phyloP scores from a whole-genome alignment of 75 land plant genomes.

The Picea glauca region DNA sequence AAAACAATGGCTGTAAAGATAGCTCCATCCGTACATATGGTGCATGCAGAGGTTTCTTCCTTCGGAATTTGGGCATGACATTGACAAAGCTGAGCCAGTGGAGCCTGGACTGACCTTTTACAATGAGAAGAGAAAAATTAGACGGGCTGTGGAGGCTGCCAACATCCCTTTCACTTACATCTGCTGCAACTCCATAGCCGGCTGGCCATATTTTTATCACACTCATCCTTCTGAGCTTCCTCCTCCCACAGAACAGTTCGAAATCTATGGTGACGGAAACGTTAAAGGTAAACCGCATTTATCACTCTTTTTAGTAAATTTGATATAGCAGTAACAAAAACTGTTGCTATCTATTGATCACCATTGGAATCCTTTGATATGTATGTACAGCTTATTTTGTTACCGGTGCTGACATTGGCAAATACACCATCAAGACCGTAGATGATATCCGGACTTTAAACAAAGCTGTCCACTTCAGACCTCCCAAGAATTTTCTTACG shows the following conservation, averaged over 20 bases:
- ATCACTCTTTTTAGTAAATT: too few species aligned
- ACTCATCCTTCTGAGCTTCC: conserved; percentile 13
- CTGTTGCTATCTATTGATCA: too few species aligned
- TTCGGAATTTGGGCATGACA: conserved; percentile 25
- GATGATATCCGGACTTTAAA: conserved; percentile 19
- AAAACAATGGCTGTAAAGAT: too few species aligned
- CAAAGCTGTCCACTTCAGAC: conserved; percentile 20
- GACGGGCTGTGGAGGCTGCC: conserved; percentile 21
- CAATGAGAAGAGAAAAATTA: conserved; percentile 8
- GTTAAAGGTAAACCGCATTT: conserved; percentile 10
- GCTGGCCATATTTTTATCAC: conserved; percentile 14
- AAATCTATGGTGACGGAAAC: conserved; percentile 29
- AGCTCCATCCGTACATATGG: too few species aligned
- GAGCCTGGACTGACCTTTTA: conserved; percentile 5
- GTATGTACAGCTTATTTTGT: conserved; percentile 1
- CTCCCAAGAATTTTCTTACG: conserved; percentile 16
- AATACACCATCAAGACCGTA: conserved; percentile 16
- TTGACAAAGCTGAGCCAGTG: conserved; percentile 15
- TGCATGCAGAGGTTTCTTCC: conserved; percentile 21
- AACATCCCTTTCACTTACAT: conserved; percentile 28
- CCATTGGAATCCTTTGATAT: too few species aligned
- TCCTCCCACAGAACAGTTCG: conserved; percentile 12
- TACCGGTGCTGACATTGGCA: conserved; percentile 19
- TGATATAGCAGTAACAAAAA: too few species aligned
- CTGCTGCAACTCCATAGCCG: conserved; percentile 17